These are phyloP conservation scores for Erigeron philadelphicus DNA, from an alignment of 140 eudicot genomes.

Conservation along the genomic window DNA sequence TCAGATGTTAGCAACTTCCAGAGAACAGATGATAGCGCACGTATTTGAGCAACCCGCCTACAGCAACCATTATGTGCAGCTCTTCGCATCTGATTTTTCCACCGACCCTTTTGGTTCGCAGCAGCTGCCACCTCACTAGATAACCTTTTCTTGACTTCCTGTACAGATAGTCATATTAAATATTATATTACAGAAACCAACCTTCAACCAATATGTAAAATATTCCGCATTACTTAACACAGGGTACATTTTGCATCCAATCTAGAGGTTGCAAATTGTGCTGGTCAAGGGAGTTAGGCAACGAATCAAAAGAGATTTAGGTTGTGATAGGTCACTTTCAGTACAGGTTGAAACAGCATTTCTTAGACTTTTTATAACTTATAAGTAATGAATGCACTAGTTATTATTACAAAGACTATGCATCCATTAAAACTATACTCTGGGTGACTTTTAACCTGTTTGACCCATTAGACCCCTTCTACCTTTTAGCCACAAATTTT, in stretches of 20 bases:
- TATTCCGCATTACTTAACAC: neutral
- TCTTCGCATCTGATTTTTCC: slow-evolving; percentile 94
- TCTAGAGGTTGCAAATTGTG: neutral
- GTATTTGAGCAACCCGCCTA: slow-evolving; percentile 70
- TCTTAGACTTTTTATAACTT: neutral
- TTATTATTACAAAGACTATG: neutral
- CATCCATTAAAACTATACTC: neutral
- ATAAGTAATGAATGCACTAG: neutral
- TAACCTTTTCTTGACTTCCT: slow-evolving; percentile 87
- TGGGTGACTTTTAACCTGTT: neutral
- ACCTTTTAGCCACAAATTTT: neutral
- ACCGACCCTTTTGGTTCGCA: slow-evolving; percentile 80
- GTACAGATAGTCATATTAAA: slow-evolving; percentile 13
- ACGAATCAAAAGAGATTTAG: neutral
- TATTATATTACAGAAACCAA: neutral
- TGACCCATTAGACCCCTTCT: neutral
- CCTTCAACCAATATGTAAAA: neutral
- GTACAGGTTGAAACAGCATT: too few species aligned
- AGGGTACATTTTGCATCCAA: neutral
- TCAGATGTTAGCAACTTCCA: slow-evolving; percentile 82
- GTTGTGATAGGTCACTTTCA: too few species aligned
- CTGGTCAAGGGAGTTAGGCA: neutral
- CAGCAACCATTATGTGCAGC: slow-evolving; percentile 99
- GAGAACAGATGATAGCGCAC: slow-evolving; percentile 66
- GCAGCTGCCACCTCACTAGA: slow-evolving; percentile 86